Base-by-base conservation (phyloP, 2,329 filamentous ascomycete genomes). In the Xylaria arbuscula region DNA sequence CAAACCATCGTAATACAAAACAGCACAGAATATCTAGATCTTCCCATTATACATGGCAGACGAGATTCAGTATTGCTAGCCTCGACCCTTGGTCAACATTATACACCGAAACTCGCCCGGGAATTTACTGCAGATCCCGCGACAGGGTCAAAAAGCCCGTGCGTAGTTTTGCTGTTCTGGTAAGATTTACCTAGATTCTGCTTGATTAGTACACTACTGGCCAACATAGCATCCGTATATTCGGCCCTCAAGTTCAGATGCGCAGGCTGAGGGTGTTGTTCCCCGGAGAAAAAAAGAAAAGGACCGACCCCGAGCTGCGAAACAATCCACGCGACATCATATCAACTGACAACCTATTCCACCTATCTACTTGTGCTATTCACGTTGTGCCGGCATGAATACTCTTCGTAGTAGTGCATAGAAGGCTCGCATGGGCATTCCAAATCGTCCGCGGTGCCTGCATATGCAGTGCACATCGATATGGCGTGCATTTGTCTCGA, bases 401-500 rank as follows among this genome's bases (percentile, higher is more conserved):
- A n/a, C 19, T 48, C 10, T n/a, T 47, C 17, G 3, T 32, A 51
- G n/a, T 32, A 32, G 48, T 24, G 34, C 9, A 28, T 3, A 8
- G 9, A 53, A n/a, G 42, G 9, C 38, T 32, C 28, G 40, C 34
- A 11, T 50, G 53, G 55, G 34, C 45, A 45, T 57, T 63, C 28
- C 54, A 48, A 66, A 53, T 53, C n/a, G 64, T 2, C 36, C 10
- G 15, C 45, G 17, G 19, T 53, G n/a, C 24, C 45, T 54, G 45
- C 55, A 57, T 57, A 32, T 45, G 55, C 17, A 28, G 28, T 54
- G 2, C 8, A 34, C 32, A 4, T 57, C 22, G 24, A 42, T 32
- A 59, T 53, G 38, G 53, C 48, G 7, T 59, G 55, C 61, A 53
- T 60, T 28, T 36, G 36, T 60, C 65, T 60, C 56, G 19, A 60